Evolutionary conservation across 2,329 filamentous ascomycete genomes (phyloP), one percentile per base, ranked within the genome.

Genomic region (Aspergillus fijiensis): DNA sequence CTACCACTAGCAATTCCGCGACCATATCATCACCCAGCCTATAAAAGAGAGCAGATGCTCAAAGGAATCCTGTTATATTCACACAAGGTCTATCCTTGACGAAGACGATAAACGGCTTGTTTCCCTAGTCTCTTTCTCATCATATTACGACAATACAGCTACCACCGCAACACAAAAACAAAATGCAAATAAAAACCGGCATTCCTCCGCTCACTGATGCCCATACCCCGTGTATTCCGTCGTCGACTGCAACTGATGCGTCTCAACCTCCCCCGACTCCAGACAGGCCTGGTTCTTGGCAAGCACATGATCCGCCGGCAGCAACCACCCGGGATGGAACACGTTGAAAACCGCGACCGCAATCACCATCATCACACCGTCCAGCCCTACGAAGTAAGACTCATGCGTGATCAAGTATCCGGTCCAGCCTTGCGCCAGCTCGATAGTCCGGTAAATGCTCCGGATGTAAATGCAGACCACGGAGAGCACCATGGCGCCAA

Each of bases 401-500:
- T 81, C 73, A 9, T 76, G 75, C 27, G 74, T 76, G 56, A 81
- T 80, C 51, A 81, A 63, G 48, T 76, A 76, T 2, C 79, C 79
- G 10, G 65, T 62, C 79, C 79, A 81, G 0, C 79, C 79, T 58
- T 81, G 71, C 21, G 74, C 65, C 39, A 81, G 71, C 61, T 81
- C 79, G n/a, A 80, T 69, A 1, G 77, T 76, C 51, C 79, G 73
- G 63, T 80, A 81, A 21, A 81, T 72, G 52, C 74, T 77, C 50
- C 79, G 70, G 5, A 77, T 72, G 53, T 77, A 79, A 57, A 80
- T 77, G 60, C 73, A 71, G 2, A 71, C 35, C 1, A 77, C 70
- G 6, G 70, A 74, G 23, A 78, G 12, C 33, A 45, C 51, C 33
- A 45, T 53, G 5, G 51, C 51, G 6, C 21, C 23, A 1, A 53